Percentiles rank a stretch among this genome's conserved stretches.
Conservation (phyloP, 1,284 basidiomycete species). For the Tausonia pullulans region DNA sequence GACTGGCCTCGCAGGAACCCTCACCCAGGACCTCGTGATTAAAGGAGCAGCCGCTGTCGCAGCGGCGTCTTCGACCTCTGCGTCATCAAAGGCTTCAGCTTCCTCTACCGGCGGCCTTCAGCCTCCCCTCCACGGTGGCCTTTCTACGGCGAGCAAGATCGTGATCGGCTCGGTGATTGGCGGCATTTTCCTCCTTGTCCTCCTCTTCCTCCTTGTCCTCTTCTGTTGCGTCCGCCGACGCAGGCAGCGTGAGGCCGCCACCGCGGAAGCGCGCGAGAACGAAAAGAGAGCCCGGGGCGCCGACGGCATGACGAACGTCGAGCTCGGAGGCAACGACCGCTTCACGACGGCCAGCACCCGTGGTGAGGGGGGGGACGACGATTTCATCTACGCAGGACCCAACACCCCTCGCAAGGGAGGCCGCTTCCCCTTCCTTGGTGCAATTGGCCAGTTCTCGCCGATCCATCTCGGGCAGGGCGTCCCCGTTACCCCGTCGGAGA, state of each 20-base stretch:
- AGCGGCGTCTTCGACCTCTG: conserved; percentile 17
- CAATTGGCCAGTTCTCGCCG: background rate
- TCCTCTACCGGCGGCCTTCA: conserved; percentile 14
- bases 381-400: background rate
- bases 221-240: conserved; percentile 29
- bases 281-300: background rate
- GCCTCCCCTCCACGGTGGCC: conserved; percentile 19
- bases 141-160: conserved; percentile 31
- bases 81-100: conserved; percentile 20
- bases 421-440: background rate
- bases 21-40: conserved; percentile 24
- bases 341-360: background rate
- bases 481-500: background rate
- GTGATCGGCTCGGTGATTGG: conserved; percentile 33
- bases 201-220: conserved; percentile 29
- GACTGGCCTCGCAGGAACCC: conserved; percentile 21
- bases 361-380: background rate
- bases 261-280: background rate
- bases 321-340: conserved; percentile 1
- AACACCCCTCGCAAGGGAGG: background rate
- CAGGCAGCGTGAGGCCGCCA: background rate
- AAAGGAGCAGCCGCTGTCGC: conserved; percentile 21
- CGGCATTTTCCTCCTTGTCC: conserved; percentile 26
- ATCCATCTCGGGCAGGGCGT: background rate
- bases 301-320: conserved; percentile 3